These are phyloP conservation scores for Colletotrichum somersetense DNA, from an alignment of 2,329 filamentous ascomycete genomes.

Conservation along the genomic window DNA sequence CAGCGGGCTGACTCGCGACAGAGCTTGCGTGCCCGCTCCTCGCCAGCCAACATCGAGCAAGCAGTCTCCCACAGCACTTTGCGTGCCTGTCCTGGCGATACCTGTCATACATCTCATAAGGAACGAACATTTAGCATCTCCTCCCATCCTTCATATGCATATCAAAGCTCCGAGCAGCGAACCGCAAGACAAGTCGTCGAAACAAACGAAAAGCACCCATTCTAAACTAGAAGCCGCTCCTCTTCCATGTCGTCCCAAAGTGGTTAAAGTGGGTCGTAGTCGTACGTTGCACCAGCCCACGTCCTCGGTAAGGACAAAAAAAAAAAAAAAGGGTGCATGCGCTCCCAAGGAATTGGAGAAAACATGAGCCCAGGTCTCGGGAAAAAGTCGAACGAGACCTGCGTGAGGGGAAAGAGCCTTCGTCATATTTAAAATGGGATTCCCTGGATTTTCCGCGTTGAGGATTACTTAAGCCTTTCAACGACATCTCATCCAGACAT, in stretches of 20 bases:
- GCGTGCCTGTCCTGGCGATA: too few relatives aligned
- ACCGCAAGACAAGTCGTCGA: neutral
- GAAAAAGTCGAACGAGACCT: conserved; percentile 34
- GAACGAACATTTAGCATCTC: neutral
- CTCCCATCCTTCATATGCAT: too few relatives aligned
- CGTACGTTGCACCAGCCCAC: neutral
- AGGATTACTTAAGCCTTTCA: conserved; percentile 36
- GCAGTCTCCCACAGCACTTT: neutral
- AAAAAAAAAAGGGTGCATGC: neutral
- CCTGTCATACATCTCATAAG: neutral
- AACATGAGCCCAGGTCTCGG: conserved; percentile 28
- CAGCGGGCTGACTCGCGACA: conserved; percentile 13
- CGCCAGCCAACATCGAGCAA: neutral
- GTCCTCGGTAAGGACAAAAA: too few relatives aligned
- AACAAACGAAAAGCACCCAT: conserved; percentile 1
- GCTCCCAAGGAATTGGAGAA: conserved; percentile 33
- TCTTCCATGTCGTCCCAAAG: neutral
- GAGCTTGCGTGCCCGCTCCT: neutral
- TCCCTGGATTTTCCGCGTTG: neutral
- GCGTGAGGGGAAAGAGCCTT: conserved; percentile 38
- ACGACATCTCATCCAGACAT: conserved; percentile 28
- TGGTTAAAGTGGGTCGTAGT: conserved; percentile 16
- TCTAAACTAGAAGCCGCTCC: neutral
- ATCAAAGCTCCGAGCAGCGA: neutral
- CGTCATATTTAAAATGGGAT: conserved; percentile 11